phyloP scores from a whole-genome alignment of 345 rosid genomes.

The Laguncularia racemosa region DNA sequence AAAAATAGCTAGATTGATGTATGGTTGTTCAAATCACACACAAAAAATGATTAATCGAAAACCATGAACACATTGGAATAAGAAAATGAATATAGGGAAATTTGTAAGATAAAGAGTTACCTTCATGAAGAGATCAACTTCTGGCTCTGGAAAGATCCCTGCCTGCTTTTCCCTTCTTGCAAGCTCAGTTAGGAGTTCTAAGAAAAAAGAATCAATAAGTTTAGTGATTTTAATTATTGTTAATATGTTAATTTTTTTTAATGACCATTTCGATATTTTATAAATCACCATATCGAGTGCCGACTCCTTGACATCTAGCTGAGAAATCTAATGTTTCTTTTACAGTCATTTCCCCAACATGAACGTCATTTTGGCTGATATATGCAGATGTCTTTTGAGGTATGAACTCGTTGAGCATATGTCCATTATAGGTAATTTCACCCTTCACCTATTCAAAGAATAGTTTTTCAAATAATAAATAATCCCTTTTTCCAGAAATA shows the following conservation, averaged over 20 bases:
- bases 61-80: no score
- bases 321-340: constrained; percentile 94
- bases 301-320: constrained; percentile 89
- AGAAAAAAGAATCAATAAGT: background rate
- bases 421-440: constrained; percentile 64
- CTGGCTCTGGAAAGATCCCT: constrained; percentile 72
- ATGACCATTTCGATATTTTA: background rate
- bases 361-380: constrained; percentile 92
- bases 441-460: constrained; percentile 47
- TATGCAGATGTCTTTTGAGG: constrained; percentile 86
- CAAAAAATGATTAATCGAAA: background rate
- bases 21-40: no score
- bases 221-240: background rate
- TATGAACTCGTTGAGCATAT: constrained; percentile 52
- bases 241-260: no score
- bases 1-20: no score
- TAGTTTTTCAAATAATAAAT: no score
- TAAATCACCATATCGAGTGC: constrained; percentile 68
- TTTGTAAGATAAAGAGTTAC: constrained; percentile 16
- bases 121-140: constrained; percentile 91
- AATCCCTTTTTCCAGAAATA: background rate
- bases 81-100: no score
- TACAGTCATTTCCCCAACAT: constrained; percentile 84
- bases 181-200: constrained; percentile 69
- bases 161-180: constrained; percentile 75